Base-by-base conservation (phyloP, 1,284 basidiomycete genomes). In the Malassezia dermatis region DNA sequence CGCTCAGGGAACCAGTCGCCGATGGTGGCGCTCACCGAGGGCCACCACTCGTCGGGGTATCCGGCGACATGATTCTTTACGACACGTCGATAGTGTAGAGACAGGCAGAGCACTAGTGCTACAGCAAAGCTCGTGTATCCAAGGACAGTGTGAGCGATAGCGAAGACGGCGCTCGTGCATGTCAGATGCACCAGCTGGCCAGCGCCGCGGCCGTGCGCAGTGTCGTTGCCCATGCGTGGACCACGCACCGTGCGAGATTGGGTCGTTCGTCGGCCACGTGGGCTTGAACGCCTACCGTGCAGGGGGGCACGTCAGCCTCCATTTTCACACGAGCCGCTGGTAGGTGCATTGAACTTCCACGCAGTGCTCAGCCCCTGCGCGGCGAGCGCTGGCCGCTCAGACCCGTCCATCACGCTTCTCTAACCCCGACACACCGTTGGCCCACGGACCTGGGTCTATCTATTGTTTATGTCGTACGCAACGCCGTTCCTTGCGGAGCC, bases 1-100 rank as follows among this genome's bases (percentile, higher is more conserved):
- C 89, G 80, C 63, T 93, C 86, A 19, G 87, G 88, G 60, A 86
- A 88, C 84, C 88, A 90, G 77, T 94, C 89, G 2, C 89, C 89
- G 59, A 66, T 66, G 17, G 88, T 88, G 8, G 89, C 88, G 26
- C 88, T 91, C 3, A 94, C 89, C 3, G 86, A 89, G 6, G 89
- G 89, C 69, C 88, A 89, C 86, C 86, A 93, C 73, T 93, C 89
- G 35, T 89, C 77, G 0, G 89, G 89, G 72, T 86, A 93, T 19
- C 82, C 84, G 48, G 86, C 31, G 0, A 93, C 81, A 13, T 81
- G 82, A 71, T 94, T 94, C 78, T 88, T 89, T 50, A 91, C 88
- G 31, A 95, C 84, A 71, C 86, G 86, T 66, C 83, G 81, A 78
- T 86, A 94, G 69, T 93, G 86, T 11, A 88, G 79, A 2, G 79